These are phyloP conservation scores for Nothopassalora personata DNA, from an alignment of 2,329 filamentous ascomycete species.

Conservation along the genomic window DNA sequence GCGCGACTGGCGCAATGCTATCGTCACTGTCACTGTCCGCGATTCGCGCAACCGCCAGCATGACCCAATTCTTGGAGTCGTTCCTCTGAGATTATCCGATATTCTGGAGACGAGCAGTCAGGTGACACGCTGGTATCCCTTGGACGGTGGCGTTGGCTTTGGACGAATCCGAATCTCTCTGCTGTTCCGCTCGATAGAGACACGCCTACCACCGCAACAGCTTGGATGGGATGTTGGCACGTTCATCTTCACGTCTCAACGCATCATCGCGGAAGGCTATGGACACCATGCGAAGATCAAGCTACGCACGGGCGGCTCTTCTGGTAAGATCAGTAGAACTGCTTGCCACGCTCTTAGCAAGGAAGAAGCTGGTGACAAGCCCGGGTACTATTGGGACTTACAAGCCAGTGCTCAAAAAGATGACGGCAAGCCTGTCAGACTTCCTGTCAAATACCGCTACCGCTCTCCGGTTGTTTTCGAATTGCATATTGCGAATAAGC, in stretches of 20 bases:
- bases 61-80: conserved; percentile 87
- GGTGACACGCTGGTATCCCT: conserved; percentile 87
- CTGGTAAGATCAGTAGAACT: conserved; percentile 61
- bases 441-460: conserved; percentile 88
- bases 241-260: conserved; percentile 75
- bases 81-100: conserved; percentile 81
- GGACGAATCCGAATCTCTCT: conserved; percentile 83
- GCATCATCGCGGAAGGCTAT: conserved; percentile 61
- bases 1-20: conserved; percentile 83
- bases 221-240: conserved; percentile 94
- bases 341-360: conserved; percentile 53
- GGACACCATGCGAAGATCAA: conserved; percentile 62
- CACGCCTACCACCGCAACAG: conserved; percentile 74
- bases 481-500: conserved; percentile 65
- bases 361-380: conserved; percentile 45
- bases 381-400: conserved; percentile 55
- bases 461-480: conserved; percentile 86
- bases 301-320: conserved; percentile 78
- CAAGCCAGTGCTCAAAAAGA: conserved; percentile 34
- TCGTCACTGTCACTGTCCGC: conserved; percentile 82
- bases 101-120: conserved; percentile 85
- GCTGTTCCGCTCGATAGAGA: conserved; percentile 84
- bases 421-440: conserved; percentile 54
- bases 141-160: conserved; percentile 87
- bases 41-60: conserved; percentile 87